Percentiles rank a stretch among this genome's conserved stretches.
phyloP scores from a whole-genome alignment of 495 filamentous ascomycete genomes.

The Tricharina praecox region DNA sequence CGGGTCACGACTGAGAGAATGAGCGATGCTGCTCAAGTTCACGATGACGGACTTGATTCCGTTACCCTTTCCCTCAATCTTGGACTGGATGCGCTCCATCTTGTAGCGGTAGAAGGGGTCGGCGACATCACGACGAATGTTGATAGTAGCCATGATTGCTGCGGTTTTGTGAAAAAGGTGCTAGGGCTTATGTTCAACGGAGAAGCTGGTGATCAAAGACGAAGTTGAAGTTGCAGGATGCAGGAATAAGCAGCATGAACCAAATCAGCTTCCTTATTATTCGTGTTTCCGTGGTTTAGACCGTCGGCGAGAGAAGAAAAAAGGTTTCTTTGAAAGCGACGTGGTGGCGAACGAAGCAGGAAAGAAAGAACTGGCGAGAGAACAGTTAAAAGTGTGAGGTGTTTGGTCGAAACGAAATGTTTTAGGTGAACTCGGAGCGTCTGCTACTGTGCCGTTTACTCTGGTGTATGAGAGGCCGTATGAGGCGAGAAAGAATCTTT shows the following conservation, averaged over 20 bases:
- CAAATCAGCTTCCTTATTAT: constrained; percentile 4
- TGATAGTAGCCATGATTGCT: constrained; percentile 74
- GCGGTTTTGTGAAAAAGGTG: constrained; percentile 20
- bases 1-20: constrained; percentile 80
- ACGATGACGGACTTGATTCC: constrained; percentile 93
- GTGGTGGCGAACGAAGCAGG: constrained; percentile 3
- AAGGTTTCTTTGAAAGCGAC: constrained; percentile 1
- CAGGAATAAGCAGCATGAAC: constrained; percentile 26
- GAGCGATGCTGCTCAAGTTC: constrained; percentile 88
- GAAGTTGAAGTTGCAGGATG: constrained; percentile 16
- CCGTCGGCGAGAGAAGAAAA: constrained; percentile 1
- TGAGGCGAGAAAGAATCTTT: constrained; percentile 26
- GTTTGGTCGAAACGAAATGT: constrained; percentile 15
- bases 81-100: constrained; percentile 96
- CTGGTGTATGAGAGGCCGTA: constrained; percentile 27
- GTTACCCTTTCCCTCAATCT: constrained; percentile 99
- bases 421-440: constrained; percentile 21
- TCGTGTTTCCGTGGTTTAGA: background rate
- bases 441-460: constrained; percentile 19
- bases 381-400: constrained; percentile 9
- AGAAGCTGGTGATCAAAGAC: constrained; percentile 6
- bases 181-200: constrained; percentile 18
- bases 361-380: constrained; percentile 6
- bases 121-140: constrained; percentile 95
- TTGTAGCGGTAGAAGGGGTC: constrained; percentile 99